These are phyloP conservation scores for Magnusiomyces paraingens DNA, from an alignment of 1,139 yeast genomes.

Conservation along the genomic window DNA sequence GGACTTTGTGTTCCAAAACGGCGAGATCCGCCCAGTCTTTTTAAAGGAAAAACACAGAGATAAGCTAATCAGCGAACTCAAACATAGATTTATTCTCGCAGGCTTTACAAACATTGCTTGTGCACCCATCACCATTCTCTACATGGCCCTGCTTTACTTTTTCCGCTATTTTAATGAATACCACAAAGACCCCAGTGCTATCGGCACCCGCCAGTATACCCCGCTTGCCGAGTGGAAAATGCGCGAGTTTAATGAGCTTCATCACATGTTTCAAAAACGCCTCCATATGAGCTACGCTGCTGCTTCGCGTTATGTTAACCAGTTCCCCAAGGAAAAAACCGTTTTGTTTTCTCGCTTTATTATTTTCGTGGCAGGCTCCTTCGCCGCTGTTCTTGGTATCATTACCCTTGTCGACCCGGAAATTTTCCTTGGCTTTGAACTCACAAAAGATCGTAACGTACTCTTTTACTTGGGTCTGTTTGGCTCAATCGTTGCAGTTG, in stretches of 20 bases:
- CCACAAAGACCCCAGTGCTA: constrained; percentile 76
- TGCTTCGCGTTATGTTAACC: constrained; percentile 78
- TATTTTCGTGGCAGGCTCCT: constrained; percentile 79
- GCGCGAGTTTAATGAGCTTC: constrained; percentile 87
- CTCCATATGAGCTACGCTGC: constrained; percentile 69
- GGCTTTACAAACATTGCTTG: constrained; percentile 75
- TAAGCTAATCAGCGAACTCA: constrained; percentile 59
- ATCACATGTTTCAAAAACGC: constrained; percentile 77
- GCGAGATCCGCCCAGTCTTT: constrained; percentile 71
- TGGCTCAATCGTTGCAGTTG: constrained; percentile 75
- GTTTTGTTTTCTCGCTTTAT: constrained; percentile 56
- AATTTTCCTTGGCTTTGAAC: constrained; percentile 80
- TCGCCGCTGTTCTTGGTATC: constrained; percentile 80
- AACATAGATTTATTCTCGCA: constrained; percentile 76
- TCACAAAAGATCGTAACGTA: constrained; percentile 72
- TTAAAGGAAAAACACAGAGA: constrained; percentile 68
- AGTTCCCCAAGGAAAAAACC: constrained; percentile 82
- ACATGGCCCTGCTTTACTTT: constrained; percentile 75
- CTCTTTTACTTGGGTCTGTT: constrained; percentile 81
- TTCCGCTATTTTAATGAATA: constrained; percentile 90
- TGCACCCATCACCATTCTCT: constrained; percentile 80
- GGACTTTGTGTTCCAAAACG: constrained; percentile 81
- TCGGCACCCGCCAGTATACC: constrained; percentile 84
- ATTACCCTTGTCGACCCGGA: constrained; percentile 89
- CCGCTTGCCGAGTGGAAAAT: constrained; percentile 95